Base-by-base conservation (phyloP, 1,139 yeast species). In the Blastobotrys elegans region DNA sequence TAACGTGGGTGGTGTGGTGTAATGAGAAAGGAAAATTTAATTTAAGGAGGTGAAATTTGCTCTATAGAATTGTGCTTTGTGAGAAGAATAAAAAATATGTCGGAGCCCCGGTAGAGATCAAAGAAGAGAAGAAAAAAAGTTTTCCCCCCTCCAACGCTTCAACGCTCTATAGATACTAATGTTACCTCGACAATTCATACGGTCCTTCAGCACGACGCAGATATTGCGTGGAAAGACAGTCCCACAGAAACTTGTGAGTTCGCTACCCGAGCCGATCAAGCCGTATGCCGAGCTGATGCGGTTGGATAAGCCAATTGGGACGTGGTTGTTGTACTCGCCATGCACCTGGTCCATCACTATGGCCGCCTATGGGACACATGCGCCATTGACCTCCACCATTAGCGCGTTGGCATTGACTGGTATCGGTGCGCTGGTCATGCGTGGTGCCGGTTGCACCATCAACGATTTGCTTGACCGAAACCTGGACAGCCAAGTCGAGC, bases 401-500 rank as follows among this genome's bases (percentile, higher is more conserved):
- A 73, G 75, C 55, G 84, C 82, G 56, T 62, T 84, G 34, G 63
- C 61, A 11, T 69, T 90, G 24, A 92, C 90, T 61, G 80, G 92
- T 1, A 71, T 82, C 2, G 99, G 99, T 11, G 79, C 97, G 0
- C 62, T 90, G 35, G 74, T 90, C 14, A 92, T 94, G 96, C 77
- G 99, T 66, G 97, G 97, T 34, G 97, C 97, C 1, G 99, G 98
- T 0, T 94, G 99, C 64, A 90, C 96, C 1, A 83, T 94, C 49
- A 94, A 94, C 61, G 99, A 94, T 65, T 72, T 90, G 46, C 71
- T 83, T 63, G 99, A 94, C 63, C 72, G 90, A 49, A 74, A 90
- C 52, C 71, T 90, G 47, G 99, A 94, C 60, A 75, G 76, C 53
- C 78, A 88, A 63, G 98, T 94, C 2, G 83, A 84, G 8, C 76